Evolutionary conservation across 495 filamentous ascomycete species (phyloP).

Genomic region (Acidomyces sp.): DNA sequence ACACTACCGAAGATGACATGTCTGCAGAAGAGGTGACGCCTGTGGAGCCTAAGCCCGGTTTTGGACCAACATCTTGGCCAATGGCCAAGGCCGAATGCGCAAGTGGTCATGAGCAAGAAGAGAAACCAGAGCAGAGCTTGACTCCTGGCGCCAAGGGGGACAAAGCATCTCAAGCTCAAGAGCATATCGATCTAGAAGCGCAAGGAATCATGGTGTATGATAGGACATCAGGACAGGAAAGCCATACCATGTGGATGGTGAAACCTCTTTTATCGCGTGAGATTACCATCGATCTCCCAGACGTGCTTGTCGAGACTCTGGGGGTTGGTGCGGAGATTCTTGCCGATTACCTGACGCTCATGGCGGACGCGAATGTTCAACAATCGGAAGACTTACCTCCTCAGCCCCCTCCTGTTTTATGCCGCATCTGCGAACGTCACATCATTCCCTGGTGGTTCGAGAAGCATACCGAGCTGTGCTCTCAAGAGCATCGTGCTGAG

Average conservation of each 20-base stretch:
- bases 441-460: conserved; percentile 99
- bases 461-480: conserved; percentile 90
- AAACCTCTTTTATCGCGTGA: conserved; percentile 81
- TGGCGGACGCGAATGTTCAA: conserved; percentile 73
- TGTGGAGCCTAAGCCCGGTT: conserved; percentile 5
- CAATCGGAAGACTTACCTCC: conserved; percentile 75
- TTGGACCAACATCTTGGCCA: background rate
- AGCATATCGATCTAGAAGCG: conserved; percentile 69
- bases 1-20: background rate
- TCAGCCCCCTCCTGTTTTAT: conserved; percentile 77
- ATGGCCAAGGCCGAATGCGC: background rate
- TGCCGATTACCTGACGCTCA: conserved; percentile 76
- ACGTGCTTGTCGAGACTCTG: conserved; percentile 81
- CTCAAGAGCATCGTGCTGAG: conserved; percentile 91
- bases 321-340: conserved; percentile 91
- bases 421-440: conserved; percentile 92
- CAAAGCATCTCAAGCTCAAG: conserved; percentile 29
- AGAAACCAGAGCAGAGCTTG: too few species aligned
- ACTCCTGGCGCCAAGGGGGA: background rate
- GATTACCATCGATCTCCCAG: conserved; percentile 87
- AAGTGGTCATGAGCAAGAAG: background rate
- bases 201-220: conserved; percentile 98
- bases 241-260: conserved; percentile 99
- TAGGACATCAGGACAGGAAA: conserved; percentile 67
- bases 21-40: conserved; percentile 15